Evolutionary conservation across 805 yeast species (phyloP).

Genomic region (Candida alai): DNA sequence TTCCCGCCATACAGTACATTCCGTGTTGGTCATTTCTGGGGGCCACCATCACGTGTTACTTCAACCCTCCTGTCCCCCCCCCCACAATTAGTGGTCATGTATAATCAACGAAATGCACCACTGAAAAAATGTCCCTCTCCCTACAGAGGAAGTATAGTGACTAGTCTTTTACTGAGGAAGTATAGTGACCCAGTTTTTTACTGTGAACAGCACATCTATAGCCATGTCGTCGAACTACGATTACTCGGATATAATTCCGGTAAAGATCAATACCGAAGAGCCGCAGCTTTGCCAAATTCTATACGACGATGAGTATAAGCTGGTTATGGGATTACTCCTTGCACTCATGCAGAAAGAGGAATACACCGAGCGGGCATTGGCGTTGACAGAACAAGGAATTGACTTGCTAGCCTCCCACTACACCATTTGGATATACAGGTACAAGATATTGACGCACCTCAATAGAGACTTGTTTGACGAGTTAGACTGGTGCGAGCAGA

Average conservation of each 20-base stretch:
- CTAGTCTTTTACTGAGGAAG: too few relatives aligned
- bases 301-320: constrained; percentile 68
- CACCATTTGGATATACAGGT: constrained; percentile 80
- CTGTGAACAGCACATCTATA: constrained; percentile 6
- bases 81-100: too few relatives aligned
- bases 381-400: constrained; percentile 61
- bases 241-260: constrained; percentile 43
- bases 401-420: constrained; percentile 82
- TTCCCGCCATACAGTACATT: too few relatives aligned
- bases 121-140: too few relatives aligned
- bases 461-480: constrained; percentile 46
- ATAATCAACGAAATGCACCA: too few relatives aligned
- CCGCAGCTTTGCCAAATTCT: constrained; percentile 58
- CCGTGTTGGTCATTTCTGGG: too few relatives aligned
- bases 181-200: too few relatives aligned
- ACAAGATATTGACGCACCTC: constrained; percentile 43
- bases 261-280: constrained; percentile 38
- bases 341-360: constrained; percentile 59
- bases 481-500: constrained; percentile 72
- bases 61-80: too few relatives aligned
- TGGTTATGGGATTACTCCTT: constrained; percentile 57
- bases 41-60: too few relatives aligned
- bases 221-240: constrained; percentile 10
- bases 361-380: constrained; percentile 65
- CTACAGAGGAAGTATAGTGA: too few relatives aligned